Evolutionary conservation across 1,139 yeast species (phyloP).

Genomic region (Kodamaea plutei): DNA sequence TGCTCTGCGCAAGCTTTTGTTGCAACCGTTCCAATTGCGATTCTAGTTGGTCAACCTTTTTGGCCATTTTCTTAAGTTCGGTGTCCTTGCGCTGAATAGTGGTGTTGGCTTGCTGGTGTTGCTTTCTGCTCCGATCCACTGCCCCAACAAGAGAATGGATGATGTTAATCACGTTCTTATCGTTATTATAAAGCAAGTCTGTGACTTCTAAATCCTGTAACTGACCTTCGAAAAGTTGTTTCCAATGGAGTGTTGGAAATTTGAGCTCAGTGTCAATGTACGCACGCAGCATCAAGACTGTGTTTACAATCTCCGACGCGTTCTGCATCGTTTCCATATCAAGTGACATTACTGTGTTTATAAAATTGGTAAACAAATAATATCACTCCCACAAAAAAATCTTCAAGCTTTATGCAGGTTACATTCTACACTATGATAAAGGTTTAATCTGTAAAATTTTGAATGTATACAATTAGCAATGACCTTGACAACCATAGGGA

Average conservation of each 20-base stretch:
- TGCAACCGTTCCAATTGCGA: conserved; percentile 15
- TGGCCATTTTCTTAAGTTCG: conserved; percentile 24
- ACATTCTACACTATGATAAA: no score
- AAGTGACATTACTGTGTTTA: conserved; percentile 9
- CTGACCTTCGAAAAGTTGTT: conserved; percentile 18
- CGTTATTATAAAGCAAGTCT: conserved; percentile 37
- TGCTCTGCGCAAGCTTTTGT: conserved; percentile 17
- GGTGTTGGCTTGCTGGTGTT: conserved; percentile 31
- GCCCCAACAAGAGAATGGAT: conserved; percentile 39
- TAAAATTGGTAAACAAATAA: no score
- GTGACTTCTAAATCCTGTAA: conserved; percentile 17
- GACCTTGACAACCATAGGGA: no score
- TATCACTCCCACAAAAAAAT: no score
- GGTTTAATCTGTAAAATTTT: no score
- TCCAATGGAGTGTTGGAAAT: conserved; percentile 36
- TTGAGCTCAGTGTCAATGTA: conserved; percentile 31
- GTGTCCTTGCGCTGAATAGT: conserved; percentile 28
- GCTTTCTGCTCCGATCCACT: conserved; percentile 36
- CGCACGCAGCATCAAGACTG: conserved; percentile 35
- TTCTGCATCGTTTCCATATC: conserved; percentile 33
- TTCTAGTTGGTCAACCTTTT: conserved; percentile 15
- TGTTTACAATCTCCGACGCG: conserved; percentile 39
- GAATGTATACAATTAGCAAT: no score
- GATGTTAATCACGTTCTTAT: conserved; percentile 39
- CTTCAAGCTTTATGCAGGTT: no score